Conservation (phyloP, 176 grass and related monocot genomes). For the Otatea glauca region DNA sequence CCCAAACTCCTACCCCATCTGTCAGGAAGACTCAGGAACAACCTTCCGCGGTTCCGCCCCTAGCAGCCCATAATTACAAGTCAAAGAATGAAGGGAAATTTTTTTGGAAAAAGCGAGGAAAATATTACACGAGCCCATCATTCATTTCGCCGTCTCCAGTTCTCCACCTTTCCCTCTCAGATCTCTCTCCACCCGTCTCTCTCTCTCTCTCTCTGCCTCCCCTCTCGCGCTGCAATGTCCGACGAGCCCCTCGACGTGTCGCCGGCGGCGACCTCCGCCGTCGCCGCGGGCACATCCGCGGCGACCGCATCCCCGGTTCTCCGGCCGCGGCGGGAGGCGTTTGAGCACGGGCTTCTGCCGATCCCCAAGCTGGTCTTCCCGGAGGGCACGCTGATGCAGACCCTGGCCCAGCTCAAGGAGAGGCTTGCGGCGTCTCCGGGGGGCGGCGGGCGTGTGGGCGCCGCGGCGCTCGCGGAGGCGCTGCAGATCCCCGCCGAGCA, state of each 20-base stretch:
- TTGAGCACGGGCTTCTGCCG: slow-evolving; percentile 93
- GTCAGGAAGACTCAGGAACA: background rate
- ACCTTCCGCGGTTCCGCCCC: background rate
- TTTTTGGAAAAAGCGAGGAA: background rate
- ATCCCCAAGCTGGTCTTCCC: slow-evolving; percentile 83
- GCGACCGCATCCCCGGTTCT: slow-evolving; percentile 35
- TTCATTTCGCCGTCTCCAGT: slow-evolving; percentile 21
- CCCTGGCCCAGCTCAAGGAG: slow-evolving; percentile 61
- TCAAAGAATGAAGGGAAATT: background rate
- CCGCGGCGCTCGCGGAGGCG: slow-evolving; percentile 64
- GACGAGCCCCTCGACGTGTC: slow-evolving; percentile 32
- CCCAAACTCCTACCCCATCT: background rate
- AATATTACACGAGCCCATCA: slow-evolving; percentile 3
- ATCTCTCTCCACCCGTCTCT: slow-evolving; percentile 37
- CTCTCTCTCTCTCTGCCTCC: background rate
- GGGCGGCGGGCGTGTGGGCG: slow-evolving; percentile 48
- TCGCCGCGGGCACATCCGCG: slow-evolving; percentile 18
- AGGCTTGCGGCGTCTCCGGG: slow-evolving; percentile 47
- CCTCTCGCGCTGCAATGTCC: slow-evolving; percentile 40
- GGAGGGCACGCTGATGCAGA: slow-evolving; percentile 67
- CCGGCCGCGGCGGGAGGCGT: slow-evolving; percentile 83
- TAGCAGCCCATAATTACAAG: background rate
- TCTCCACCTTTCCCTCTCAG: slow-evolving; percentile 23
- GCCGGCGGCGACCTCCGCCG: slow-evolving; percentile 29
- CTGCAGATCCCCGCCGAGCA: slow-evolving; percentile 89